Percentiles rank a stretch among this genome's conserved stretches.
Conservation (phyloP, 345 rosid species). For the Populus ilicifolia region DNA sequence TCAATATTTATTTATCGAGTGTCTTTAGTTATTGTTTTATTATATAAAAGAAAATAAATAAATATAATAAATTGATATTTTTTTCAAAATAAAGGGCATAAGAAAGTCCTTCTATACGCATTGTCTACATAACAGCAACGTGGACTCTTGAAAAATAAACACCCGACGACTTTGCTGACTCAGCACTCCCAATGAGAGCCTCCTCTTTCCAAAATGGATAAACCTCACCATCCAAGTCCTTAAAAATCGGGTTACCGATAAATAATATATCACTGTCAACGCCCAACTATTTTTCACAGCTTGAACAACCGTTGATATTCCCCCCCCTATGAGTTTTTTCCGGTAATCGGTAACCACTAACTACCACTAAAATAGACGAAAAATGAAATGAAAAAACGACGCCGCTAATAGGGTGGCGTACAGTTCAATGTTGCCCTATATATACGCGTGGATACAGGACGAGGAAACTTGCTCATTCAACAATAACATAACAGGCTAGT, state of each 20-base stretch:
- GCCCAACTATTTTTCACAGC: background rate
- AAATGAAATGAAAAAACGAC: slow-evolving; percentile 10
- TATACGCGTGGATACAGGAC: slow-evolving; percentile 13
- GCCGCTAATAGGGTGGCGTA: slow-evolving; percentile 1
- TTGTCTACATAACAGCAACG: too few relatives aligned
- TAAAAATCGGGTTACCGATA: background rate
- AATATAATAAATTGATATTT: too few relatives aligned
- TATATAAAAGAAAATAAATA: too few relatives aligned
- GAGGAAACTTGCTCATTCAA: background rate
- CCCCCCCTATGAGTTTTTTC: background rate
- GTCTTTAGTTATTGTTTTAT: too few relatives aligned
- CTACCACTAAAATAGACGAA: background rate
- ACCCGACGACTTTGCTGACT: slow-evolving; percentile 7
- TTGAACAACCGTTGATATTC: background rate
- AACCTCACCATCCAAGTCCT: background rate
- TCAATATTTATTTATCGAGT: too few relatives aligned
- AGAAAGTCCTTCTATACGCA: too few relatives aligned
- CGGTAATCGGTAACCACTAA: background rate
- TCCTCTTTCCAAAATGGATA: slow-evolving; percentile 8
- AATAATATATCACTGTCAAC: background rate
- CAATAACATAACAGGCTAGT: background rate
- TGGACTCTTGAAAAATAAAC: too few relatives aligned
- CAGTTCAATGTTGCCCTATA: slow-evolving; percentile 11
- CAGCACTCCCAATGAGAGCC: background rate
- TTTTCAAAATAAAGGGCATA: too few relatives aligned